Evolutionary conservation across 2,329 filamentous ascomycete genomes (phyloP), one percentile per base, ranked within the genome.

Genomic region (Daldinia sp.): DNA sequence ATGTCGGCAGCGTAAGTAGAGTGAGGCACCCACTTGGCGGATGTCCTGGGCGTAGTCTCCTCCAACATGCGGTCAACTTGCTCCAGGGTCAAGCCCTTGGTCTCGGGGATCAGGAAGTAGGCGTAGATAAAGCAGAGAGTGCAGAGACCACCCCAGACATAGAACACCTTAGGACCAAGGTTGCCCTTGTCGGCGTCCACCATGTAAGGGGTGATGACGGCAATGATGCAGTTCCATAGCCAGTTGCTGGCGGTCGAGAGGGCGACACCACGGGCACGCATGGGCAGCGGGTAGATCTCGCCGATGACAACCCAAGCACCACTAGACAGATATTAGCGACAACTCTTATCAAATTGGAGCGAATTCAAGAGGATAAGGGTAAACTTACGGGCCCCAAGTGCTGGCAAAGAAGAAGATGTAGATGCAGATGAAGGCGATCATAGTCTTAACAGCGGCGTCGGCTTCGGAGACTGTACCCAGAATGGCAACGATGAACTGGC

Each of bases 381-480:
- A 19, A 54, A 66, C 63, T 66, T 66, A 66, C 54, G 72, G 72
- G n/a, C 93, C 93, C 93, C 92, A 96, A 67, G 93, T 96, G 61
- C 86, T 88, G 63, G 93, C 93, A 77, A 96, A 96, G 85, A 90
- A 94, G 85, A 92, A 93, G 83, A 96, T 94, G 85, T 93, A 95
- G 82, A 96, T 89, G 81, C 89, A 90, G 75, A 95, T 95, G 81
- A 96, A 95, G 64, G 91, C 87, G 68, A 96, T 93, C 83, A 94
- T 89, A 50, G 90, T 87, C 70, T 85, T 83, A 71, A 85, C 83
- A 30, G 87, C 88, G 2, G 80, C 68, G 0, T 79, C 72, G 48
- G 83, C 74, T 19, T 71, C 75, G 63, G 82, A 84, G 53, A 86
- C 78, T 1, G 74, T 68, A 72, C 90, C 90, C 37, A 91, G 77